phyloP scores from a whole-genome alignment of 176 grass and related monocot genomes.

The Hsuehochloa calcarea region DNA sequence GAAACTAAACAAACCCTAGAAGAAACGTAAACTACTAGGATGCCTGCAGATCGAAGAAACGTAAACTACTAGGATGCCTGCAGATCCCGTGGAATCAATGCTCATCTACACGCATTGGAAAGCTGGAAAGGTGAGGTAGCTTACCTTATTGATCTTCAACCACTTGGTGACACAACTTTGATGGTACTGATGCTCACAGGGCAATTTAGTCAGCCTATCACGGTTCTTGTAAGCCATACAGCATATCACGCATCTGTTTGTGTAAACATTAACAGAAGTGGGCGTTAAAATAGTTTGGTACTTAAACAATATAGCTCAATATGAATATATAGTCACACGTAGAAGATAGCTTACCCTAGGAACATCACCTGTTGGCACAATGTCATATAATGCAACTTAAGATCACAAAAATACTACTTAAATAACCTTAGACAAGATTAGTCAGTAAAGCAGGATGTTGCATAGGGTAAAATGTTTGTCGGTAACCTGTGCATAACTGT shows the following conservation, averaged over 20 bases:
- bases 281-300: neutral
- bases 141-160: slow-evolving; percentile 91
- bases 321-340: too few relatives aligned
- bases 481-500: neutral
- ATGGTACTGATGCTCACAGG: slow-evolving; percentile 86
- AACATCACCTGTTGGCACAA: neutral
- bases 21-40: neutral
- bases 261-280: slow-evolving; percentile 24
- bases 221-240: slow-evolving; percentile 74
- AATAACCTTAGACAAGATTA: neutral
- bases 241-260: slow-evolving; percentile 89
- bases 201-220: slow-evolving; percentile 72
- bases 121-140: neutral
- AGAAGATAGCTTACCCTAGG: too few relatives aligned
- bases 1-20: slow-evolving; percentile 9
- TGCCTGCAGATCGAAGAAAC: slow-evolving; percentile 3
- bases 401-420: neutral
- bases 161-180: slow-evolving; percentile 70
- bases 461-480: neutral
- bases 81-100: neutral
- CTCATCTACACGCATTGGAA: neutral
- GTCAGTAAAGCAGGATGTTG: neutral
- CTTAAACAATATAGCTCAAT: neutral
- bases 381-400: neutral
- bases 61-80: neutral